Evolutionary conservation across 495 filamentous ascomycete species (phyloP).

Genomic region (Cairneyella variabilis): DNA sequence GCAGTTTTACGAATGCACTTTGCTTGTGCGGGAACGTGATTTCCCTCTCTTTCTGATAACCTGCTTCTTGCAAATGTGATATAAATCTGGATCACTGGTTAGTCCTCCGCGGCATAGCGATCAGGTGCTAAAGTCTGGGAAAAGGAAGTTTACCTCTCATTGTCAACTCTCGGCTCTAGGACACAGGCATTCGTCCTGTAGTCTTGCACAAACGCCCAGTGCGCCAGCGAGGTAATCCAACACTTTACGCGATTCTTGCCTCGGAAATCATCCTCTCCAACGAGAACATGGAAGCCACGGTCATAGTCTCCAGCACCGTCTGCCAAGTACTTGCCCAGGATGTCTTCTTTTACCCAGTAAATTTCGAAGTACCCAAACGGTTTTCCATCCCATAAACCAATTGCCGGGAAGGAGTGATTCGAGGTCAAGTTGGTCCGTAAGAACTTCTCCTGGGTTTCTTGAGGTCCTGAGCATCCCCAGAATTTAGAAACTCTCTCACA

Average conservation of each 20-base stretch:
- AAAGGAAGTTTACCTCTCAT: conserved; percentile 63
- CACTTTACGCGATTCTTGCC: conserved; percentile 67
- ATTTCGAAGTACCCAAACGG: conserved; percentile 98
- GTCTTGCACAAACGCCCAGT: conserved; percentile 79
- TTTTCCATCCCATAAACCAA: conserved; percentile 91
- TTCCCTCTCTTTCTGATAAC: conserved; percentile 87
- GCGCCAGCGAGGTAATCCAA: conserved; percentile 84
- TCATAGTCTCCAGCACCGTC: conserved; percentile 71
- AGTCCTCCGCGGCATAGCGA: not conserved
- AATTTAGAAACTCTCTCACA: conserved; percentile 74
- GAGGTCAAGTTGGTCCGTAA: conserved; percentile 58
- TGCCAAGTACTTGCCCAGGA: conserved; percentile 60
- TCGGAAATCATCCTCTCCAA: conserved; percentile 91
- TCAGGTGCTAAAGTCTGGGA: conserved; percentile 5
- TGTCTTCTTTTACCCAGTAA: conserved; percentile 97
- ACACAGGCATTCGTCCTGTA: conserved; percentile 75
- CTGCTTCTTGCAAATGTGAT: conserved; percentile 64
- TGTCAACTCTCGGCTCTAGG: conserved; percentile 90
- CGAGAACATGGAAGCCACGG: conserved; percentile 79
- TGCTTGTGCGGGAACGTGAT: conserved; percentile 92
- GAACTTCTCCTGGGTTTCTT: conserved; percentile 60
- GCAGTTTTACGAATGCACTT: conserved; percentile 78
- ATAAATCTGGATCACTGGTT: conserved; percentile 59
- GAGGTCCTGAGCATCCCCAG: conserved; percentile 72
- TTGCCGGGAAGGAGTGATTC: conserved; percentile 80